These are phyloP conservation scores for Umbelopsis ramanniana DNA, from an alignment of 192 early-diverging fungal species.

Conservation along the genomic window DNA sequence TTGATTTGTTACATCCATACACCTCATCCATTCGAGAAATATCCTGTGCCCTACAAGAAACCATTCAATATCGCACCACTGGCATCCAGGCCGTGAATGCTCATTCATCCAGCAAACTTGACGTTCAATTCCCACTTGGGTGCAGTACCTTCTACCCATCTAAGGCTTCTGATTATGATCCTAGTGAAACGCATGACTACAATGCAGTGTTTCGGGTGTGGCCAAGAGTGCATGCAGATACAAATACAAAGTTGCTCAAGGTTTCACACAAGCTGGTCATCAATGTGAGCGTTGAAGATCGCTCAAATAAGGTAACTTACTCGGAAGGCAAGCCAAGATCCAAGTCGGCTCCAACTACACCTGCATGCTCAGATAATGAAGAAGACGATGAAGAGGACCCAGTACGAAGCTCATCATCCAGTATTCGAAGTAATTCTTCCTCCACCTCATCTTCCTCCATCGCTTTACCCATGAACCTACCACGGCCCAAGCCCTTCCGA, in stretches of 20 bases:
- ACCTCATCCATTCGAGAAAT: slow-evolving; percentile 22
- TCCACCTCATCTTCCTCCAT: slow-evolving; percentile 28
- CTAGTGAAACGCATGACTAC: slow-evolving; percentile 32
- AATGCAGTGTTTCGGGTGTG: slow-evolving; percentile 38
- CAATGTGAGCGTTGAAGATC: slow-evolving; percentile 32
- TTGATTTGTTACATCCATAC: slow-evolving; percentile 31
- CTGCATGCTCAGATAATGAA: slow-evolving; percentile 18
- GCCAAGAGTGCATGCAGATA: slow-evolving; percentile 40
- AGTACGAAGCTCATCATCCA: background rate
- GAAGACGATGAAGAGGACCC: background rate
- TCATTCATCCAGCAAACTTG: slow-evolving; percentile 18
- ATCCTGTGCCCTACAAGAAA: slow-evolving; percentile 43
- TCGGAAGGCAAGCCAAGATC: background rate
- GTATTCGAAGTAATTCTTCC: slow-evolving; percentile 21
- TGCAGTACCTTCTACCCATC: slow-evolving; percentile 31
- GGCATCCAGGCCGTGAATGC: slow-evolving; percentile 25
- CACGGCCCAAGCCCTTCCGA: background rate
- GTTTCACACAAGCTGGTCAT: slow-evolving; percentile 36
- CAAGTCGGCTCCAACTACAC: slow-evolving; percentile 9
- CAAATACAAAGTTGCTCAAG: slow-evolving; percentile 28
- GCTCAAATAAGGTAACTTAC: background rate
- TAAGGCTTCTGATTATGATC: slow-evolving; percentile 26
- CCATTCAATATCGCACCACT: slow-evolving; percentile 40
- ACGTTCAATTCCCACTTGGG: slow-evolving; percentile 43
- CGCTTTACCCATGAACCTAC: background rate